Conservation (phyloP, 441 rosid species). For the Euphorbia schlechtendalii region DNA sequence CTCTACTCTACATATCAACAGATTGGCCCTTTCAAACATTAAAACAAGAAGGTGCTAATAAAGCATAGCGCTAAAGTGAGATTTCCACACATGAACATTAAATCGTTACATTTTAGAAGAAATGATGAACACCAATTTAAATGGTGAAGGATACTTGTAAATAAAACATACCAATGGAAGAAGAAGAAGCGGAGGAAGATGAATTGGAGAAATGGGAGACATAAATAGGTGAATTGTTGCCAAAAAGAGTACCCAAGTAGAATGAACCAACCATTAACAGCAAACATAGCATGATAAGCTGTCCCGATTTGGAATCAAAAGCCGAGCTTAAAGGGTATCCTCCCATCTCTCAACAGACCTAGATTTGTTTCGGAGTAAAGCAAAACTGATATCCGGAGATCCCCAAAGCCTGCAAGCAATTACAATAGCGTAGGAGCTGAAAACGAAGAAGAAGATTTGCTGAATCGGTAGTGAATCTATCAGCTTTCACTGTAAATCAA, state of each 20-base stretch:
- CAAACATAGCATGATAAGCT: slow-evolving; percentile 53
- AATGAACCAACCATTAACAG: slow-evolving; percentile 63
- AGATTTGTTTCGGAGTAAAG: neutral
- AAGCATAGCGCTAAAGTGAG: neutral
- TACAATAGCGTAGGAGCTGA: neutral
- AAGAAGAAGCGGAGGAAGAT: slow-evolving; percentile 22
- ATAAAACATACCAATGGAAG: slow-evolving; percentile 16
- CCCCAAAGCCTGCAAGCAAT: neutral
- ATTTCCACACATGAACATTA: neutral
- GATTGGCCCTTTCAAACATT: neutral
- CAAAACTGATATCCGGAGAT: neutral
- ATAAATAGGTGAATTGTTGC: slow-evolving; percentile 44
- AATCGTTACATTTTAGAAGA: neutral
- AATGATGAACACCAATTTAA: neutral
- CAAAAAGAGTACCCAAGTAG: slow-evolving; percentile 70
- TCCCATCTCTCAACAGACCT: slow-evolving; percentile 30
- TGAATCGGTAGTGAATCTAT: neutral
- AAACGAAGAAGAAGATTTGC: neutral
- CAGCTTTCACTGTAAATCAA: neutral
- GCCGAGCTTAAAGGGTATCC: slow-evolving; percentile 43
- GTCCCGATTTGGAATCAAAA: slow-evolving; percentile 65
- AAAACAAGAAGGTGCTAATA: neutral
- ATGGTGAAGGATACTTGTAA: neutral
- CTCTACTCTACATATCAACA: neutral
- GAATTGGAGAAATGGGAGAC: slow-evolving; percentile 34